Evolutionary conservation across 169 alveolate genomes (phyloP).

Genomic region (Plasmodium chabaudi): DNA sequence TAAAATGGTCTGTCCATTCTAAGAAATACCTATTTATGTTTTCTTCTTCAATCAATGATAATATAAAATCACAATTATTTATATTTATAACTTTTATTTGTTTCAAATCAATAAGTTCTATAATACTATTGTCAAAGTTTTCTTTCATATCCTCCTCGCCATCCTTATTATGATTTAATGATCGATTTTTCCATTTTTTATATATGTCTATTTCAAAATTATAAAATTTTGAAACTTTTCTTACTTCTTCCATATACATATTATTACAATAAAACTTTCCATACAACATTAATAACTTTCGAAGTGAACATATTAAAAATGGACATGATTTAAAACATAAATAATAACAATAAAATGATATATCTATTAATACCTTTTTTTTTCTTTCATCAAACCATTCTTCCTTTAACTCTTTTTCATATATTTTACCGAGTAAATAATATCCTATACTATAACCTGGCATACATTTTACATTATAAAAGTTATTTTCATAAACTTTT

Average conservation of each 20-base stretch:
- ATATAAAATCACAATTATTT: constrained; percentile 30
- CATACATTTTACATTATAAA: constrained; percentile 31
- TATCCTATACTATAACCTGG: constrained; percentile 71
- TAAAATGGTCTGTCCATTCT: constrained; percentile 18
- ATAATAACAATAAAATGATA: constrained; percentile 57
- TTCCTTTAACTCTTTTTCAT: constrained; percentile 50
- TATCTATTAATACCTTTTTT: constrained; percentile 64
- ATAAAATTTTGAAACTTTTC: constrained; percentile 50
- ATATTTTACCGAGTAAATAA: constrained; percentile 62
- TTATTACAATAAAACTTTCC: constrained; percentile 43
- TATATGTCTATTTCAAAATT: constrained; percentile 25
- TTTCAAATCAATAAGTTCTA: constrained; percentile 43
- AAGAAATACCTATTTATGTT: constrained; percentile 25
- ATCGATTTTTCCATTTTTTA: constrained; percentile 7
- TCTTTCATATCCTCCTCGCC: constrained; percentile 21
- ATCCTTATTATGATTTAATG: not conserved
- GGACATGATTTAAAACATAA: constrained; percentile 69
- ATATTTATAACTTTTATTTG: constrained; percentile 30
- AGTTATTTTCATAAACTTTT: constrained; percentile 29
- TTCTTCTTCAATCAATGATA: constrained; percentile 43
- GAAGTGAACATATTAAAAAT: constrained; percentile 27
- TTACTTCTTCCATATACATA: constrained; percentile 38
- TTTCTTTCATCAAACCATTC: constrained; percentile 45
- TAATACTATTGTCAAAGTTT: constrained; percentile 14
- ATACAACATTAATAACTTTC: constrained; percentile 35